Base-by-base conservation (phyloP, 257 asterid species). In the Nicotiana tabacum region DNA sequence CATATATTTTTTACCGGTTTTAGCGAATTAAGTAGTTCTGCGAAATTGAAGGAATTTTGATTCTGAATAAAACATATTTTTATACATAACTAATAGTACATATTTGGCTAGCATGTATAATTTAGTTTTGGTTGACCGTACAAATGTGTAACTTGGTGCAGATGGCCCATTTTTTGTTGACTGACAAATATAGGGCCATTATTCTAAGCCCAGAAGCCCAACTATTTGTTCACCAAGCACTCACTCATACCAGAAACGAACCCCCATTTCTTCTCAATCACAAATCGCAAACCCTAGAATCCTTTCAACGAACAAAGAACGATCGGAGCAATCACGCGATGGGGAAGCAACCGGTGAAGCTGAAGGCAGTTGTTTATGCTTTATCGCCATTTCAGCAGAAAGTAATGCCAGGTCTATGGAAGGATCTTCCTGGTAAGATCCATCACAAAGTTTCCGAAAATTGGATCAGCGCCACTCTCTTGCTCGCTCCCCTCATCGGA, bases 371-470 rank as follows among this genome's bases (percentile, higher is more conserved):
- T 80, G 87, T 91, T 2, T 95, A 95, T 90, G 97, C 98, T 3
- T 61, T 95, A 8, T 95, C 99, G 0, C 99, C 99, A 4, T 95
- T 89, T 82, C 97, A 94, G 87, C 98, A 94, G 91, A 91, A 95
- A 89, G 91, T 94, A 70, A 94, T 95, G 97, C 87, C 97, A 0
- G 99, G 99, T 18, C 93, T 95, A 74, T 94, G 95, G 97, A 95
- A 94, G 82, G 97, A 92, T 87, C 82, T 96, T 3, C 86, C 97
- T 29, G 87, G 89, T 30, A 96, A 96, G 88, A 88, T 92, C 92
- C 85, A 90, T 82, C 99, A 95, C 91, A 95, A 95, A 89, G 82
- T 92, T 82, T 80, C 94, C 57, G 97, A 92, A 62, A 94, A 90
- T 83, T 96, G 97, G 99, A 76, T 92, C 90, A 90, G 92, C 88